Conservation (phyloP, 176 grass and related monocot species). For the Dendrocalamus sinicus region DNA sequence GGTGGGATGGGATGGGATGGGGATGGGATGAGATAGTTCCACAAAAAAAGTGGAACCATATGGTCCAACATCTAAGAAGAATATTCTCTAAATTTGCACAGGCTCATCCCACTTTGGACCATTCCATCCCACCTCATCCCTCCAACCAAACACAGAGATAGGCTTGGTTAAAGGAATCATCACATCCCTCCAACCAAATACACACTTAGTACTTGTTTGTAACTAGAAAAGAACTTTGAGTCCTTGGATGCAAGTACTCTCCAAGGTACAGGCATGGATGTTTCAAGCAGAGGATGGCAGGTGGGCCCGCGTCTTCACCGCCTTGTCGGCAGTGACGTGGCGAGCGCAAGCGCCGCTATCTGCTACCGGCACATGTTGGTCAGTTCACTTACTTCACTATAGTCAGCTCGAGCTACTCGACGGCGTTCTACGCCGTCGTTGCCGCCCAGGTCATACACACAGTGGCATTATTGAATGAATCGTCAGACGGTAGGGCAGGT, state of each 20-base stretch:
- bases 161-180: too few relatives aligned
- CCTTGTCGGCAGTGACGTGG: constrained; percentile 36
- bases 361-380: background rate
- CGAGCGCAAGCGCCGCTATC: background rate
- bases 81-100: too few relatives aligned
- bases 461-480: background rate
- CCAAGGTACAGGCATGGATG: background rate
- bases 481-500: background rate
- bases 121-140: too few relatives aligned
- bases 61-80: too few relatives aligned
- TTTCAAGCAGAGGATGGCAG: background rate
- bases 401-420: background rate
- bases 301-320: background rate
- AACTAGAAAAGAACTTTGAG: background rate
- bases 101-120: too few relatives aligned
- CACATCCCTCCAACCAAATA: too few relatives aligned
- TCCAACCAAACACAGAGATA: too few relatives aligned
- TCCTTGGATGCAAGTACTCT: background rate
- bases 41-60: too few relatives aligned
- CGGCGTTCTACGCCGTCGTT: background rate
- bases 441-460: background rate
- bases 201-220: background rate
- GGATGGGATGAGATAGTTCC: too few relatives aligned
- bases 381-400: background rate
- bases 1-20: too few relatives aligned